These are phyloP conservation scores for Termitomyces sp. DNA, from an alignment of 768 basidiomycete genomes.

Conservation along the genomic window DNA sequence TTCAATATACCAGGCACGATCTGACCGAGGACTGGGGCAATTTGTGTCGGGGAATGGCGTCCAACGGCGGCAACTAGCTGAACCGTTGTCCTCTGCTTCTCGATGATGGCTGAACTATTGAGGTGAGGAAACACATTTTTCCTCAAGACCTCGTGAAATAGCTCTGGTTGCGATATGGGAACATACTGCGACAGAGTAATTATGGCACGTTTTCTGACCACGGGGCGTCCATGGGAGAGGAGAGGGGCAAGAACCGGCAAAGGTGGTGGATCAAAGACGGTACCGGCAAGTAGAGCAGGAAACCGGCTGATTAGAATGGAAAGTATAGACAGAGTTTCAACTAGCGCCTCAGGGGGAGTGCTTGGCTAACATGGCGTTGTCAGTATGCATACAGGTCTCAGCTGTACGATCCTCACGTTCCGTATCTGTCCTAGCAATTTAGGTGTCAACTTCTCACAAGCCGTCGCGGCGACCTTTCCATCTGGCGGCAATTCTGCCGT, in stretches of 20 bases:
- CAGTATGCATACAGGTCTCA: not conserved
- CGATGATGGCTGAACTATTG: slow-evolving; percentile 43
- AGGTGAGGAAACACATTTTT: slow-evolving; percentile 59
- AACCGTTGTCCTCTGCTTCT: slow-evolving; percentile 72
- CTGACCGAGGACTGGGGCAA: slow-evolving; percentile 53
- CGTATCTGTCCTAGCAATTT: slow-evolving; percentile 76
- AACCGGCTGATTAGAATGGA: slow-evolving; percentile 87
- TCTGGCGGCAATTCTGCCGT: slow-evolving; percentile 85
- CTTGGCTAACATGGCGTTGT: slow-evolving; percentile 35
- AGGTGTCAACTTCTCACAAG: slow-evolving; percentile 80
- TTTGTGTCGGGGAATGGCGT: slow-evolving; percentile 63
- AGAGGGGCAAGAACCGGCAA: slow-evolving; percentile 65
- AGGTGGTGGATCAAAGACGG: slow-evolving; percentile 51
- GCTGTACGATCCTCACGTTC: slow-evolving; percentile 44
- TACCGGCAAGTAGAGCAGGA: slow-evolving; percentile 57
- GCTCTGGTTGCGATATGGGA: slow-evolving; percentile 57
- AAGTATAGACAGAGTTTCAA: slow-evolving; percentile 81
- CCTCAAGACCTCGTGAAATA: slow-evolving; percentile 59
- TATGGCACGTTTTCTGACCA: slow-evolving; percentile 91
- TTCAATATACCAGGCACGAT: slow-evolving; percentile 70
- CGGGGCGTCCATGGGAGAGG: slow-evolving; percentile 70
- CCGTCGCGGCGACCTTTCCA: slow-evolving; percentile 71
- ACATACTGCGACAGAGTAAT: slow-evolving; percentile 81
- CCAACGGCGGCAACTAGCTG: slow-evolving; percentile 78
- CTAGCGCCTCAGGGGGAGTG: slow-evolving; percentile 74